Conservation (phyloP, 139 green algal species). For the Haematococcus lacustris region DNA sequence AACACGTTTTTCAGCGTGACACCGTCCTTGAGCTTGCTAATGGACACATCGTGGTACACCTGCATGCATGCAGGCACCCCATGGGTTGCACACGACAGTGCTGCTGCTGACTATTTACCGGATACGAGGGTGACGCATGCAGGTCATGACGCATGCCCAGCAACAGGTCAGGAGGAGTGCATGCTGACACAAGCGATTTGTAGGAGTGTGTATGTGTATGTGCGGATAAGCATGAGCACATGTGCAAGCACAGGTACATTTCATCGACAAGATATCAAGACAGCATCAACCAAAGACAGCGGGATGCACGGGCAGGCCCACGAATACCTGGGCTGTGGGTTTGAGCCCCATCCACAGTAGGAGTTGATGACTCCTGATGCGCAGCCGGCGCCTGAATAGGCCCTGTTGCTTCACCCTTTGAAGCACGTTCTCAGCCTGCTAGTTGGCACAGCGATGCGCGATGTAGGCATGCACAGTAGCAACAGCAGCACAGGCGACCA, state of each 20-base stretch:
- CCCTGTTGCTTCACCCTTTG: neutral
- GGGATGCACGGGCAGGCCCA: too few species aligned
- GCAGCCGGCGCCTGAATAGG: neutral
- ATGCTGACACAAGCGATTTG: too few species aligned
- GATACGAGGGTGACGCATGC: neutral
- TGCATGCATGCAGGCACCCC: neutral
- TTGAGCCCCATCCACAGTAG: neutral
- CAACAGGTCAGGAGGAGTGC: neutral
- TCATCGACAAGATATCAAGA: too few species aligned
- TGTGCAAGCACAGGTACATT: neutral
- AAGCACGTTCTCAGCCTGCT: too few species aligned
- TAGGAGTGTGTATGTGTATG: too few species aligned
- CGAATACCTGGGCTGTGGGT: neutral
- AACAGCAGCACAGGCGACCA: too few species aligned
- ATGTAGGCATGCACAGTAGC: too few species aligned
- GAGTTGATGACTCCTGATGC: neutral
- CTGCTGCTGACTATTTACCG: neutral
- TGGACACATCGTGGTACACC: conserved; percentile 2
- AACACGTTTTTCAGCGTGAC: neutral
- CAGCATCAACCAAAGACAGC: too few species aligned
- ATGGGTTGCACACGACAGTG: neutral
- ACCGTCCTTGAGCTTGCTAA: neutral
- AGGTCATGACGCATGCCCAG: neutral
- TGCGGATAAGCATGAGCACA: neutral
- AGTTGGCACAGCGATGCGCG: too few species aligned